Evolutionary conservation across 805 yeast species (phyloP).

Genomic region (Aciculoconidium aculeatum): DNA sequence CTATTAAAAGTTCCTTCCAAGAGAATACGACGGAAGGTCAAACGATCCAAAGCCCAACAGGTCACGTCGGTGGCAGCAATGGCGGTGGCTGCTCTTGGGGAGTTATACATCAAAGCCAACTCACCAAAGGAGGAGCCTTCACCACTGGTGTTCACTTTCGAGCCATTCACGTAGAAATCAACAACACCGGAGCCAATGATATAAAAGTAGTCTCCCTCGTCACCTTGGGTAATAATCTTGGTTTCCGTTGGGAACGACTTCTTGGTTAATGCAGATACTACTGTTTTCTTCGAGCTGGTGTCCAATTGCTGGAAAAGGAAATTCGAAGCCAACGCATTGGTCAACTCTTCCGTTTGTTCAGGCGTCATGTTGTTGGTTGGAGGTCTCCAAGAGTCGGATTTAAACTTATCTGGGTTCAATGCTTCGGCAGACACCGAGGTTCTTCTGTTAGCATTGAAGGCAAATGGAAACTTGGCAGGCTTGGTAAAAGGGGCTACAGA

Average conservation of each 20-base stretch:
- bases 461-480: slow-evolving; percentile 41
- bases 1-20: slow-evolving; percentile 87
- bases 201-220: slow-evolving; percentile 90
- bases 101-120: slow-evolving; percentile 93
- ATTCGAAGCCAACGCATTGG: slow-evolving; percentile 68
- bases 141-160: slow-evolving; percentile 67
- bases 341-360: slow-evolving; percentile 63
- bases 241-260: slow-evolving; percentile 53
- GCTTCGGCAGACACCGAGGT: slow-evolving; percentile 90
- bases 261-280: slow-evolving; percentile 79
- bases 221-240: slow-evolving; percentile 82
- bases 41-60: slow-evolving; percentile 87
- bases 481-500: slow-evolving; percentile 17
- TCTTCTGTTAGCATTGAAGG: slow-evolving; percentile 76
- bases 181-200: slow-evolving; percentile 81
- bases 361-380: slow-evolving; percentile 59
- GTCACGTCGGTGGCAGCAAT: slow-evolving; percentile 58
- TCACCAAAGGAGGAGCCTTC: slow-evolving; percentile 95
- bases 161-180: slow-evolving; percentile 68
- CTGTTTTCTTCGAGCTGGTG: slow-evolving; percentile 66
- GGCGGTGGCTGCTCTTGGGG: slow-evolving; percentile 97
- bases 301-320: slow-evolving; percentile 83
- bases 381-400: slow-evolving; percentile 64
- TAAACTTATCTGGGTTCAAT: slow-evolving; percentile 65
- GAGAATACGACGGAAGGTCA: slow-evolving; percentile 86